Evolutionary conservation across 805 yeast genomes (phyloP).

Genomic region (Candida rishiriensis): DNA sequence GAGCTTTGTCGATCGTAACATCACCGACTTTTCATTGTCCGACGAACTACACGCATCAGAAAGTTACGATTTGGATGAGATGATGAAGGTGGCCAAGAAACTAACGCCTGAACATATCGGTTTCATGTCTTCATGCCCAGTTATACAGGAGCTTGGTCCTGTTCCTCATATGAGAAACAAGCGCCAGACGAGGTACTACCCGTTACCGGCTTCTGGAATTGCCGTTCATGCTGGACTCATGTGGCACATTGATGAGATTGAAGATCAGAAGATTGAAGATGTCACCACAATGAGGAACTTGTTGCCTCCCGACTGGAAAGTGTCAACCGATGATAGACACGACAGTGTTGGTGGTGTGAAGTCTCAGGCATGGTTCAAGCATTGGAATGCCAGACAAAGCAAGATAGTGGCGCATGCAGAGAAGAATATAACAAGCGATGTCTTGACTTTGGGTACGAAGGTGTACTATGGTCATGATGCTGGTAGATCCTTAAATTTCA

Average conservation of each 20-base stretch:
- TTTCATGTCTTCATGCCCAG: slow-evolving; percentile 59
- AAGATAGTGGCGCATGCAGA: slow-evolving; percentile 4
- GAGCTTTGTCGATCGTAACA: slow-evolving; percentile 14
- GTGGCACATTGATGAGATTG: slow-evolving; percentile 51
- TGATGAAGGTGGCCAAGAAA: slow-evolving; percentile 45
- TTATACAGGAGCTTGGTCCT: slow-evolving; percentile 58
- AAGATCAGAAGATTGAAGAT: slow-evolving; percentile 57
- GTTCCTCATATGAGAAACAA: slow-evolving; percentile 41
- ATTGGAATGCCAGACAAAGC: slow-evolving; percentile 27
- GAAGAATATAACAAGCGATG: slow-evolving; percentile 5
- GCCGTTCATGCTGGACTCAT: slow-evolving; percentile 84
- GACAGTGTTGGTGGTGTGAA: slow-evolving; percentile 24
- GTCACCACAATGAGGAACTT: slow-evolving; percentile 67
- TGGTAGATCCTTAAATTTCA: slow-evolving; percentile 61
- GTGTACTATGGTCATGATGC: slow-evolving; percentile 93
- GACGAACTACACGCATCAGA: slow-evolving; percentile 13
- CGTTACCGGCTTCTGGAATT: slow-evolving; percentile 35
- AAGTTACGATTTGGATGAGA: slow-evolving; percentile 31
- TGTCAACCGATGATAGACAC: slow-evolving; percentile 44
- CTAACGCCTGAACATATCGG: slow-evolving; percentile 56
- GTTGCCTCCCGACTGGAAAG: slow-evolving; percentile 58
- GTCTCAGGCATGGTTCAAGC: slow-evolving; percentile 30
- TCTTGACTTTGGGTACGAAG: slow-evolving; percentile 26
- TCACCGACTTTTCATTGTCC: slow-evolving; percentile 6
- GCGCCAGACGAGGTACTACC: slow-evolving; percentile 19